Evolutionary conservation across 73 alveolate genomes (phyloP), one percentile per base, ranked within the genome.

Genomic region (Paramecium caudatum): DNA sequence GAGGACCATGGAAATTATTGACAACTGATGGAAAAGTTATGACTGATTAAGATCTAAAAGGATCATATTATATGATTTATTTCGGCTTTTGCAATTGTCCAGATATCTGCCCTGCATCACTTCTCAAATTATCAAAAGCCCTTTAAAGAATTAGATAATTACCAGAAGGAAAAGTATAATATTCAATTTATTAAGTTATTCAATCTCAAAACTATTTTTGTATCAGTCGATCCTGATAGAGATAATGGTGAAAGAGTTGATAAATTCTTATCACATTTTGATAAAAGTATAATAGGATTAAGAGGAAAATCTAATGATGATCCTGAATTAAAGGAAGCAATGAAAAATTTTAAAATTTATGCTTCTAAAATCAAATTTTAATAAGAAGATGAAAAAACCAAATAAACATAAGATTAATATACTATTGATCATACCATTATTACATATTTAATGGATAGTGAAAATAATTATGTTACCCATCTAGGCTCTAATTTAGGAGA

Each of bases 41-140:
- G 32, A 92, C 97, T 6, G 95, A 95, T 82, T 55, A 94, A 25
- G 91, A 92, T 55, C 93, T 94, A 32, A 90, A 91, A 81, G 98
- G 98, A 23, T 92, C 90, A 25, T 96, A 94, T 80, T 90, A 93
- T 63, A 91, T 96, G 74, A 93, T 95, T 3, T 96, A 96, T 68
- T 95, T 96, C 49, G 99, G 99, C 1, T 96, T 94, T 91, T 95
- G 98, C 19, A 68, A 91, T 50, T 95, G 99, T 82, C 99, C 99
- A 17, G 98, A 96, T 90, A 95, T 96, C 19, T 96, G 99, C 87
- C 99, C 99, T 30, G 93, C 92, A 21, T 91, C 96, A 37, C 80
- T 96, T 19, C 81, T 91, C 32, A 96, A 96, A 65, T 23, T 94
- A 49, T 62, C 91, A 9, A 90, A 94, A 61, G 97, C 97, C 4